Evolutionary conservation across 441 rosid species (phyloP).

Genomic region (Syzygium syzygioides): DNA sequence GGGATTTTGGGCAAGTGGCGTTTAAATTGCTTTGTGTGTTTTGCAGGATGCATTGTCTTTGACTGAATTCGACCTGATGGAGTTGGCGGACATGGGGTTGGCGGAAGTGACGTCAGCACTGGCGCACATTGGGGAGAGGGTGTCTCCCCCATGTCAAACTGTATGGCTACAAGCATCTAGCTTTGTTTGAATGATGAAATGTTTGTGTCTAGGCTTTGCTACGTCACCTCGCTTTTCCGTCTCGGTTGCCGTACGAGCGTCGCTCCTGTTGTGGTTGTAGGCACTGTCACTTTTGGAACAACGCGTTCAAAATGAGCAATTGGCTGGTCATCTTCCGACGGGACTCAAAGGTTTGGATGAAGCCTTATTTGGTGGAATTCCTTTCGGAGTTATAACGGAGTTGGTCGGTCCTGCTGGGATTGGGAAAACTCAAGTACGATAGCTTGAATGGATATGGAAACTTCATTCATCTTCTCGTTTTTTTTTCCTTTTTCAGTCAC

Average conservation of each 20-base stretch:
- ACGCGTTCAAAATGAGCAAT: conserved; percentile 33
- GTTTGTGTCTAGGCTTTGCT: not conserved
- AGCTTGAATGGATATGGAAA: not conserved
- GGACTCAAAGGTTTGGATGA: conserved; percentile 68
- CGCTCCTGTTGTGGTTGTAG: conserved; percentile 16
- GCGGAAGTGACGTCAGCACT: conserved; percentile 49
- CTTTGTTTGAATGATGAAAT: not conserved
- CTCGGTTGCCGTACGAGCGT: not conserved
- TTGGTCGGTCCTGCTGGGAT: conserved; percentile 88
- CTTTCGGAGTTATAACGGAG: conserved; percentile 84
- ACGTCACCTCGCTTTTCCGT: not conserved
- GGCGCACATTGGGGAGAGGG: conserved; percentile 47
- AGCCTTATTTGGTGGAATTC: conserved; percentile 78
- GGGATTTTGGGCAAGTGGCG: not conserved
- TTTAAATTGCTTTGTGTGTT: not conserved
- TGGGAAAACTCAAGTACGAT: conserved; percentile 81
- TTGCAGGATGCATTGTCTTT: conserved; percentile 66
- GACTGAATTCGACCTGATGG: conserved; percentile 81
- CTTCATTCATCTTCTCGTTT: not conserved
- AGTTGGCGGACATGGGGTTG: conserved; percentile 55
- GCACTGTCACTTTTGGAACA: conserved; percentile 52
- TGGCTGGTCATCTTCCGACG: conserved; percentile 73
- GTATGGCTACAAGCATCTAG: conserved; percentile 18
- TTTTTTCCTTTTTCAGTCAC: not conserved
- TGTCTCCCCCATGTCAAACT: conserved; percentile 68